A percentile compares a stretch with the other conserved stretches of the same genome.
Conservation (phyloP, 495 filamentous ascomycete species). For the Hypoxylon perforatum region DNA sequence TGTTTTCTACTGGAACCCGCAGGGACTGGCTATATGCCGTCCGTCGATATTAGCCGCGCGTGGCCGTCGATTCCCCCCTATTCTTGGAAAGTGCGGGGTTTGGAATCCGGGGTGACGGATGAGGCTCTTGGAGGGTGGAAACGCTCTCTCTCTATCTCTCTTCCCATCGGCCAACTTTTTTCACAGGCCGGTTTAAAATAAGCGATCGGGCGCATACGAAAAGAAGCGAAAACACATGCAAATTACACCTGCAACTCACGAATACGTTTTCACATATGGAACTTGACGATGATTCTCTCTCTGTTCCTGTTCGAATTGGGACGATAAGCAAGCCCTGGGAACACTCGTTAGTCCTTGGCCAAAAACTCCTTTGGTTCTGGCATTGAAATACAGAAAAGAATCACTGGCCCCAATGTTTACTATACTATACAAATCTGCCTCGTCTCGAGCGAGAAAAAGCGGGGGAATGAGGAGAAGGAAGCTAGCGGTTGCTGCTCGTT, state of each 20-base stretch:
- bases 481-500: not conserved
- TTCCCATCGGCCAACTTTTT: not conserved
- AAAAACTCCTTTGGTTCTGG: conserved; percentile 15
- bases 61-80: conserved; percentile 36
- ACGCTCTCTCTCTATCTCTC: conserved; percentile 7
- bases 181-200: conserved; percentile 18
- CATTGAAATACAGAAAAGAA: conserved; percentile 1
- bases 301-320: conserved; percentile 15
- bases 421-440: conserved; percentile 14
- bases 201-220: conserved; percentile 17
- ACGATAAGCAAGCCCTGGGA: conserved; percentile 18
- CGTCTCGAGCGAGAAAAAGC: conserved; percentile 1
- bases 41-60: conserved; percentile 42
- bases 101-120: conserved; percentile 41
- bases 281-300: conserved; percentile 20
- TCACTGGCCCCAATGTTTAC: conserved; percentile 14
- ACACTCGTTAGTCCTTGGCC: conserved; percentile 29
- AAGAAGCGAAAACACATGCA: not conserved
- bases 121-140: conserved; percentile 40
- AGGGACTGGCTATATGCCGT: conserved; percentile 37
- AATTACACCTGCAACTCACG: conserved; percentile 5
- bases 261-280: conserved; percentile 31
- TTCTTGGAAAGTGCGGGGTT: conserved; percentile 39
- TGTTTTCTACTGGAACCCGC: conserved; percentile 27
- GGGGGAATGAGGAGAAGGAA: not conserved